Conservation (phyloP, 1,284 basidiomycete genomes). For the Trichosporon coremiiforme region DNA sequence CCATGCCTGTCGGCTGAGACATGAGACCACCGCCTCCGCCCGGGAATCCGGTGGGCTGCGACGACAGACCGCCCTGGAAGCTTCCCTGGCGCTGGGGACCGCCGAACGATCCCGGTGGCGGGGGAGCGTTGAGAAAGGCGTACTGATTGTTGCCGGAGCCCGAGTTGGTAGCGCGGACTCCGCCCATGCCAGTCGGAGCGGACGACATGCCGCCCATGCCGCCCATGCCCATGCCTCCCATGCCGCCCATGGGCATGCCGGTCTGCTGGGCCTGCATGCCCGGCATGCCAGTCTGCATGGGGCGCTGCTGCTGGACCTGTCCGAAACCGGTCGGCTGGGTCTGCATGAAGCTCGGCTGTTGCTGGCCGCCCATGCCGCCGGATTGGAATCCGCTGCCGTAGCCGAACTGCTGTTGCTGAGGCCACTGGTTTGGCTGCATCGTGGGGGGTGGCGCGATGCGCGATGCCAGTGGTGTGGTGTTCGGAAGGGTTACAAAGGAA, state of each 20-base stretch:
- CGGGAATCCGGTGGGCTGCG: conserved; percentile 41
- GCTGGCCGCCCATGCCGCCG: conserved; percentile 38
- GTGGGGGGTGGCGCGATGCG: conserved; percentile 21
- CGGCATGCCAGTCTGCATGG: conserved; percentile 60
- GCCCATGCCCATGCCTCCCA: conserved; percentile 33
- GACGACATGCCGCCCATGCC: conserved; percentile 29
- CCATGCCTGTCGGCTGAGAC: conserved; percentile 44
- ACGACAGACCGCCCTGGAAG: conserved; percentile 34
- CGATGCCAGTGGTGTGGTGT: conserved; percentile 23
- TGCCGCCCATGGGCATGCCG: conserved; percentile 1
- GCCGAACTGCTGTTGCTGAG: conserved; percentile 39
- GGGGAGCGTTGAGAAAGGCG: conserved; percentile 54
- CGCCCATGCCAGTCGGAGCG: conserved; percentile 23
- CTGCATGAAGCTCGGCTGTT: conserved; percentile 29
- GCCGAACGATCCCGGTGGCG: conserved; percentile 37
- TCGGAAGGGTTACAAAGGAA: conserved; percentile 3
- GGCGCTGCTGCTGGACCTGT: conserved; percentile 52
- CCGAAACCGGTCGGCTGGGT: conserved; percentile 47
- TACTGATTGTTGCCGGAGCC: conserved; percentile 29
- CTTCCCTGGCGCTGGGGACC: conserved; percentile 35
- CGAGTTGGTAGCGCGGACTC: conserved; percentile 30
- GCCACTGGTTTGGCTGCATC: conserved; percentile 41
- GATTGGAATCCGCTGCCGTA: conserved; percentile 41
- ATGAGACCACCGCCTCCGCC: conserved; percentile 41
- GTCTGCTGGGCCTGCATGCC: conserved; percentile 21